Evolutionary conservation across 1,284 basidiomycete genomes (phyloP).

Genomic region (Caloboletus firmus): DNA sequence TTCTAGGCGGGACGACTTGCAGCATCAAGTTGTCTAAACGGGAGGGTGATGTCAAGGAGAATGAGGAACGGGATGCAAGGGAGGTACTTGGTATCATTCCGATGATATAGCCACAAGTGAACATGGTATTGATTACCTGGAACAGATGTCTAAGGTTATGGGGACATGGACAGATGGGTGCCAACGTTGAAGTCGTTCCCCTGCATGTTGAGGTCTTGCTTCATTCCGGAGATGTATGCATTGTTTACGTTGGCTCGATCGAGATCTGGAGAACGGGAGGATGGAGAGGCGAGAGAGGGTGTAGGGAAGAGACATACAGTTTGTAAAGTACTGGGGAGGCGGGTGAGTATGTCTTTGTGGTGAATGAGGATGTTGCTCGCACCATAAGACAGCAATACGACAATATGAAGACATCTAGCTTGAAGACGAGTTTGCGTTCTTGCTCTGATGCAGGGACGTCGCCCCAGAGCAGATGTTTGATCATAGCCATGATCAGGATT

Average conservation of each 20-base stretch:
- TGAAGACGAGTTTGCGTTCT: slow-evolving; percentile 40
- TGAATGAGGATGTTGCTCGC: slow-evolving; percentile 19
- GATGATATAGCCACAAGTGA: slow-evolving; percentile 70
- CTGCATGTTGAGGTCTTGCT: slow-evolving; percentile 69
- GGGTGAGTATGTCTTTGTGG: background rate
- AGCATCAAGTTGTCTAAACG: slow-evolving; percentile 60
- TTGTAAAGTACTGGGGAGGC: slow-evolving; percentile 58
- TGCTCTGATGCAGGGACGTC: background rate
- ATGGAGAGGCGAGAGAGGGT: background rate
- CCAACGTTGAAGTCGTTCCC: slow-evolving; percentile 70
- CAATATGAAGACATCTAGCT: slow-evolving; percentile 57
- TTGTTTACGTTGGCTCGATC: slow-evolving; percentile 67
- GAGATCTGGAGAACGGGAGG: slow-evolving; percentile 44
- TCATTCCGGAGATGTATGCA: slow-evolving; percentile 82
- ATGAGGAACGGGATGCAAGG: background rate
- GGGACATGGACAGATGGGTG: background rate
- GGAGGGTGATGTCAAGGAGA: background rate
- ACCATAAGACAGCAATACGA: slow-evolving; percentile 73
- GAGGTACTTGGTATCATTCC: slow-evolving; percentile 67
- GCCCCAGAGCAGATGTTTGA: background rate
- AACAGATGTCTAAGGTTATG: background rate
- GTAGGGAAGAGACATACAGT: slow-evolving; percentile 44
- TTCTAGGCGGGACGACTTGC: slow-evolving; percentile 57
- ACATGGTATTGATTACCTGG: slow-evolving; percentile 69
- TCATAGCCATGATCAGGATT: too few species aligned